Evolutionary conservation across 192 early-diverging fungal genomes (phyloP).

Genomic region (Funneliformis geosporum): DNA sequence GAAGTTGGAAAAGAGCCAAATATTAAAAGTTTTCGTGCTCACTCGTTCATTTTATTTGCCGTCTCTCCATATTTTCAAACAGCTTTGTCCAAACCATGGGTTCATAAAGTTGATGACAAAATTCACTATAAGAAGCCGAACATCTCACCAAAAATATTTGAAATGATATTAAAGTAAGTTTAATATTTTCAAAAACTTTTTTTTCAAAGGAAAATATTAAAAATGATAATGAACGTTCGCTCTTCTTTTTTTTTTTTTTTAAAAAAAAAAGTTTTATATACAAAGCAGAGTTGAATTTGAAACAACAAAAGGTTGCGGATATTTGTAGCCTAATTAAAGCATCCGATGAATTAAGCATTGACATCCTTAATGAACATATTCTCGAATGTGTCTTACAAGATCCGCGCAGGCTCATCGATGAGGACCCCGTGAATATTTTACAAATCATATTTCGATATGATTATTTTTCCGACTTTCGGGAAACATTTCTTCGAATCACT

Average conservation of each 20-base stretch:
- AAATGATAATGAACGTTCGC: too few relatives aligned
- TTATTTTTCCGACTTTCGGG: not conserved
- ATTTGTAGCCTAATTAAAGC: not conserved
- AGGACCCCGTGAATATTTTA: not conserved
- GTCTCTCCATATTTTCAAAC: constrained; percentile 19
- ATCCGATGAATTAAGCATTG: not conserved
- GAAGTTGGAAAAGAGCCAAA: constrained; percentile 6
- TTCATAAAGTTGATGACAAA: not conserved
- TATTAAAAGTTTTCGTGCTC: not conserved
- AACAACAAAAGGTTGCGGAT: not conserved
- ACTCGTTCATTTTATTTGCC: constrained; percentile 1
- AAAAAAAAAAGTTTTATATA: too few relatives aligned
- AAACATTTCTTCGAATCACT: not conserved
- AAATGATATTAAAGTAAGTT: not conserved
- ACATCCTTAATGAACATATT: not conserved
- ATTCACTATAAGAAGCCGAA: not conserved
- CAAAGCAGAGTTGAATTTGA: not conserved
- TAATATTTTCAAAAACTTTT: too few relatives aligned
- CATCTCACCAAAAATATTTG: not conserved
- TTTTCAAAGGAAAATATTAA: too few relatives aligned
- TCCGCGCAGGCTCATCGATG: not conserved
- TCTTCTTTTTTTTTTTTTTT: too few relatives aligned
- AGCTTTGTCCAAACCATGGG: not conserved
- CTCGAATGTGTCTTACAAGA: not conserved
- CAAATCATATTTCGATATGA: not conserved